Conservation (phyloP, 2,329 filamentous ascomycete species). For the Cladosporium halotolerans region DNA sequence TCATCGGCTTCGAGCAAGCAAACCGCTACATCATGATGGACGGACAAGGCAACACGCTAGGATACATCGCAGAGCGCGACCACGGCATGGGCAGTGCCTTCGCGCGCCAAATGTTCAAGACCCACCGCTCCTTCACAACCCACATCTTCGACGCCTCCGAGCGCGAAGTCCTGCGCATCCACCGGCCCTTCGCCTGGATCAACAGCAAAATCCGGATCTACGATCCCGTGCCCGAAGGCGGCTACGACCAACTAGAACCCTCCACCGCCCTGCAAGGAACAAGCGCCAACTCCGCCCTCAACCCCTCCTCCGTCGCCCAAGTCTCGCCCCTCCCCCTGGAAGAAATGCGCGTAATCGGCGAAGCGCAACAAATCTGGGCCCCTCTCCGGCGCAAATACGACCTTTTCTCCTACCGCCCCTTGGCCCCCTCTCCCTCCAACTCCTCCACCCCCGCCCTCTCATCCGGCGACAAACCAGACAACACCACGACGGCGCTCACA, state of each 20-base stretch:
- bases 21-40: constrained; percentile 62
- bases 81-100: constrained; percentile 52
- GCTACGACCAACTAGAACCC: constrained; percentile 24
- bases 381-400: constrained; percentile 58
- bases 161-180: constrained; percentile 56
- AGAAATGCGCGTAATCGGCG: constrained; percentile 58
- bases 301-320: constrained; percentile 41
- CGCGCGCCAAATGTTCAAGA: constrained; percentile 54
- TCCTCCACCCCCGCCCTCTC: constrained; percentile 23
- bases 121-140: constrained; percentile 58
- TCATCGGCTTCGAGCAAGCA: constrained; percentile 61
- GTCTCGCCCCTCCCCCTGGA: constrained; percentile 48
- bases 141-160: constrained; percentile 58
- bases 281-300: constrained; percentile 37
- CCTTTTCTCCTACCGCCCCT: constrained; percentile 51
- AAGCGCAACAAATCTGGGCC: constrained; percentile 59
- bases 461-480: constrained; percentile 34
- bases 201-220: constrained; percentile 54
- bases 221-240: constrained; percentile 42
- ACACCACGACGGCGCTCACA: constrained; percentile 44
- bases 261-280: constrained; percentile 41
- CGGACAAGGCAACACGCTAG: constrained; percentile 56
- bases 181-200: constrained; percentile 59
- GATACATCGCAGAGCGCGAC: constrained; percentile 59
- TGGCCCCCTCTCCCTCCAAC: constrained; percentile 24